Percentiles rank a stretch among this genome's conserved stretches.
These are phyloP conservation scores for Lentinula sp. DNA, from an alignment of 768 basidiomycete genomes.

Conservation along the genomic window DNA sequence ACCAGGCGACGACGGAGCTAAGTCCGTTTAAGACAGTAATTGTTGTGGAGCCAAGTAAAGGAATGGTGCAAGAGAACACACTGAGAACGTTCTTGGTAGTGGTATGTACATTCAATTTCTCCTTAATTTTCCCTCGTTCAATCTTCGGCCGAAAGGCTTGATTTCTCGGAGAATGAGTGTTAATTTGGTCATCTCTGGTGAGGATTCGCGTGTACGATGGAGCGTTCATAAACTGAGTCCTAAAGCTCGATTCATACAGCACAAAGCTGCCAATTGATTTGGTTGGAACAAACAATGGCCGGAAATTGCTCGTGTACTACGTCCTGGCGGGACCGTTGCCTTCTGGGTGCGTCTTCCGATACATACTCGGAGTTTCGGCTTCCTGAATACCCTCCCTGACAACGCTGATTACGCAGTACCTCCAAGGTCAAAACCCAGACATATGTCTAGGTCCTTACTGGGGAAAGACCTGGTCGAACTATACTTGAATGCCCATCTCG, in stretches of 20 bases:
- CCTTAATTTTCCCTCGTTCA: slow-evolving; percentile 26
- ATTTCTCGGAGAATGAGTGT: slow-evolving; percentile 42
- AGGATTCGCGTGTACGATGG: slow-evolving; percentile 13
- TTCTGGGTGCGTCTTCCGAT: slow-evolving; percentile 53
- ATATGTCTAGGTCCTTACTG: slow-evolving; percentile 68
- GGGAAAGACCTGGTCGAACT: slow-evolving; percentile 75
- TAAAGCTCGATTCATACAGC: slow-evolving; percentile 32
- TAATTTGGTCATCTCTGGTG: slow-evolving; percentile 67
- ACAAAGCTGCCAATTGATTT: slow-evolving; percentile 82
- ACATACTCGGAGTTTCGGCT: slow-evolving; percentile 71
- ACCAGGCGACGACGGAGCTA: slow-evolving; percentile 63
- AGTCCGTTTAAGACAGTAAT: slow-evolving; percentile 51
- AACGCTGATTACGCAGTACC: slow-evolving; percentile 54
- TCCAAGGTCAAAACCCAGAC: slow-evolving; percentile 48
- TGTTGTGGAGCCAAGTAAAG: slow-evolving; percentile 69
- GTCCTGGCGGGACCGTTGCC: slow-evolving; percentile 59
- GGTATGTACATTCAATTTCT: neutral
- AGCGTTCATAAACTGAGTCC: neutral
- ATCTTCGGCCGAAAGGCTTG: slow-evolving; percentile 49
- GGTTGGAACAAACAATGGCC: slow-evolving; percentile 68
- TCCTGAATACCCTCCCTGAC: slow-evolving; percentile 51
- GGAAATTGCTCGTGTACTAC: slow-evolving; percentile 55
- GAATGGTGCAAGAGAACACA: slow-evolving; percentile 58
- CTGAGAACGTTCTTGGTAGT: slow-evolving; percentile 12
- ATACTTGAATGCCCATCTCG: slow-evolving; percentile 66